A percentile compares a stretch with the other conserved stretches of the same genome.
phyloP scores from a whole-genome alignment of 2,329 filamentous ascomycete genomes.

The Aspergillus sp. region DNA sequence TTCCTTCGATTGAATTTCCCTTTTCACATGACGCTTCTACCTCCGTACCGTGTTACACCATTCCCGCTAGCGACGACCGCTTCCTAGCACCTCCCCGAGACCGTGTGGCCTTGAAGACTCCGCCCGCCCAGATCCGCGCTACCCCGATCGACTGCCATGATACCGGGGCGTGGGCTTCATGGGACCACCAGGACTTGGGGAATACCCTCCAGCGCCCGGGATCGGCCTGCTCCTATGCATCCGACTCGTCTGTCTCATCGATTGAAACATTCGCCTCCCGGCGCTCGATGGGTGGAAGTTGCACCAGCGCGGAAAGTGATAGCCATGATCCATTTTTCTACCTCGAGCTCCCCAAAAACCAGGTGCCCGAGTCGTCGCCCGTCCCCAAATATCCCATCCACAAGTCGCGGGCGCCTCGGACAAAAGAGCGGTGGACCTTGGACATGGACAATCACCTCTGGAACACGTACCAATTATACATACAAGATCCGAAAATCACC shows the following conservation, averaged over 20 bases:
- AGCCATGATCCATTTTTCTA: conserved; percentile 52
- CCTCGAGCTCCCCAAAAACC: conserved; percentile 33
- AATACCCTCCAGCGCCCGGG: conserved; percentile 50
- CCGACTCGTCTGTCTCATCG: conserved; percentile 60
- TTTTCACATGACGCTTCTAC: conserved; percentile 22
- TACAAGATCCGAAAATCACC: conserved; percentile 62
- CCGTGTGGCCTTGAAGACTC: conserved; percentile 38
- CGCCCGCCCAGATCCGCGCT: conserved; percentile 41
- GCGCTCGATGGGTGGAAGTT: conserved; percentile 55
- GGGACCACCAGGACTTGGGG: conserved; percentile 28
- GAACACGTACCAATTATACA: conserved; percentile 61
- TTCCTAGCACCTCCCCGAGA: conserved; percentile 36
- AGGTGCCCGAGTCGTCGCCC: conserved; percentile 34
- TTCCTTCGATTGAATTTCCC: conserved; percentile 41
- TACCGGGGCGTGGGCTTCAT: conserved; percentile 25
- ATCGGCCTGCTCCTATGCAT: conserved; percentile 55
- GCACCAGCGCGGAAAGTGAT: conserved; percentile 58
- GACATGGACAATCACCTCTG: conserved; percentile 64
- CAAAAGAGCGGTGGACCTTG: conserved; percentile 47
- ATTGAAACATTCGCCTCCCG: conserved; percentile 53
- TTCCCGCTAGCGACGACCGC: conserved; percentile 26
- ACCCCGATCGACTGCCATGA: conserved; percentile 27
- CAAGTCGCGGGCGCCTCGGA: conserved; percentile 3
- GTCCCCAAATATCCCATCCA: conserved; percentile 14
- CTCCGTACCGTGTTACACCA: conserved; percentile 14